Percentiles rank a stretch among this genome's conserved stretches.
Evolutionary conservation across 2,329 filamentous ascomycete genomes (phyloP).

Genomic region (Aspergillus alliaceus): DNA sequence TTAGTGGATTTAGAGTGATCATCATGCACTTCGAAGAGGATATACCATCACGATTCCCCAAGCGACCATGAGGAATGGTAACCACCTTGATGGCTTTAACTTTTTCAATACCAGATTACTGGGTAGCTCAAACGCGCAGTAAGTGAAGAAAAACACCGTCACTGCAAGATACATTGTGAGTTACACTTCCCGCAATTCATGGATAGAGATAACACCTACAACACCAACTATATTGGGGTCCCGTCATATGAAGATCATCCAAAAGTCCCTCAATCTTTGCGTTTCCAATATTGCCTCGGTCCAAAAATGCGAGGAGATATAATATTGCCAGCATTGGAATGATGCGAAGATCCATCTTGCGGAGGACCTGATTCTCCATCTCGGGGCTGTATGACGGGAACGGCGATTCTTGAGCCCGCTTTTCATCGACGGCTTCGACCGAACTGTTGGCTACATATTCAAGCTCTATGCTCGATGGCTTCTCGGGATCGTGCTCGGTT

Average conservation of each 20-base stretch:
- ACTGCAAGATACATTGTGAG: slow-evolving; percentile 13
- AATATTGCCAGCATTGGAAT: slow-evolving; percentile 28
- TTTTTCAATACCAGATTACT: slow-evolving; percentile 27
- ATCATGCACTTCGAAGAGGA: not conserved
- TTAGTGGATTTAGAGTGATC: not conserved
- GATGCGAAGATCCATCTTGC: slow-evolving; percentile 29
- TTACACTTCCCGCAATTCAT: not conserved
- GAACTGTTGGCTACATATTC: not conserved
- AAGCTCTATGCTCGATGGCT: not conserved
- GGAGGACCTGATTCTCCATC: slow-evolving; percentile 21
- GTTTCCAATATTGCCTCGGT: slow-evolving; percentile 38
- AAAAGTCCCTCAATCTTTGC: slow-evolving; percentile 34
- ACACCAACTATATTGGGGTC: slow-evolving; percentile 32
- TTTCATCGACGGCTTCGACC: not conserved
- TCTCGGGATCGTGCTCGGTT: not conserved
- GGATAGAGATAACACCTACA: slow-evolving; percentile 13
- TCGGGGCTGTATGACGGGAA: not conserved
- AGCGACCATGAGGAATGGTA: slow-evolving; percentile 32
- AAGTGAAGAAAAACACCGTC: slow-evolving; percentile 31
- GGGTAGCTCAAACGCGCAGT: slow-evolving; percentile 22
- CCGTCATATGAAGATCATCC: slow-evolving; percentile 29
- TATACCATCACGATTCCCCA: slow-evolving; percentile 50
- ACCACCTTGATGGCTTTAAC: slow-evolving; percentile 28
- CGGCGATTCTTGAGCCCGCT: too few relatives aligned
- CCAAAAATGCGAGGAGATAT: slow-evolving; percentile 34